Conservation (phyloP, 495 filamentous ascomycete genomes). For the Neurospora sp. region DNA sequence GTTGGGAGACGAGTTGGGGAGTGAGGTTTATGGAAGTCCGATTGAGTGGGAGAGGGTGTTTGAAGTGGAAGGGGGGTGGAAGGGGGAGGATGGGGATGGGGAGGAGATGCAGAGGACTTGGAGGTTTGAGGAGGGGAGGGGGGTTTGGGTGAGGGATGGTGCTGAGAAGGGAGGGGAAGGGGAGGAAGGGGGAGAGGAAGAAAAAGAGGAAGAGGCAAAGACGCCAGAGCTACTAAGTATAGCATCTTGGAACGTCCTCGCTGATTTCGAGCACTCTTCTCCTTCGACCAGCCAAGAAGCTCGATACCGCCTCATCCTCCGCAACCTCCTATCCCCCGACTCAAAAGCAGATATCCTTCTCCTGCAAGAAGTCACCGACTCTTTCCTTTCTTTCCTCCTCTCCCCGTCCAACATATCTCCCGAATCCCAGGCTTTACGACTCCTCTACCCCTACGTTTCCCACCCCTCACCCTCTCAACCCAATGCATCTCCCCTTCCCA, state of each 20-base stretch:
- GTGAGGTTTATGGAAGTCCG: neutral
- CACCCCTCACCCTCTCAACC: constrained; percentile 38
- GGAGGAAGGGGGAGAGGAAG: constrained; percentile 5
- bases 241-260: constrained; percentile 48
- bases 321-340: constrained; percentile 28
- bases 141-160: neutral
- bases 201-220: neutral
- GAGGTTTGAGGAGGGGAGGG: neutral
- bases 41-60: constrained; percentile 13
- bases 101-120: constrained; percentile 4
- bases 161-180: constrained; percentile 1
- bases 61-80: neutral
- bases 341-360: constrained; percentile 38
- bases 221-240: constrained; percentile 23
- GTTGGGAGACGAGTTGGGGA: neutral
- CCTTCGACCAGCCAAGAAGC: constrained; percentile 12
- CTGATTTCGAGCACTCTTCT: constrained; percentile 40
- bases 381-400: constrained; percentile 43
- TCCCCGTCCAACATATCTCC: neutral
- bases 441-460: constrained; percentile 39
- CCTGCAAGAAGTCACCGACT: constrained; percentile 49
- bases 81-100: neutral
- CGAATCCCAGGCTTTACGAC: constrained; percentile 22
- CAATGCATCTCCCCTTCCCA: constrained; percentile 41
- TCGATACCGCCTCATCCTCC: constrained; percentile 39